Base-by-base conservation (phyloP, 768 basidiomycete genomes). In the Mycena crocata region DNA sequence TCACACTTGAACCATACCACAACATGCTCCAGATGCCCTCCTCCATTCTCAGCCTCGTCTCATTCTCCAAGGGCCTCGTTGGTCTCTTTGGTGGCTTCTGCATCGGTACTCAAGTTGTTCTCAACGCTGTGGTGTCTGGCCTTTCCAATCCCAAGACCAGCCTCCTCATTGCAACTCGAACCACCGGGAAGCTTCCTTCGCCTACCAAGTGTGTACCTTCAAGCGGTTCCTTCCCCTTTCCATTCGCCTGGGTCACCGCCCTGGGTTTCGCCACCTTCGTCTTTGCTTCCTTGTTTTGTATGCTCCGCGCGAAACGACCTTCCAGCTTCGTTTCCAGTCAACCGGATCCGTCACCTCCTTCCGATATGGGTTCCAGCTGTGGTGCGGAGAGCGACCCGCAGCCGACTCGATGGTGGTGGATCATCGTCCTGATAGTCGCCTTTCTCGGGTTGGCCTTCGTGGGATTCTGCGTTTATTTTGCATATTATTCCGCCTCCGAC, bases 11-110 rank as follows among this genome's bases (percentile, higher is more conserved):
- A 37, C 48, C n/a, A 37, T 39, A 60, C 58, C 58, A 50, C 58
- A 50, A 60, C 58, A 60, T 60, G 58, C 58, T 60, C 28, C 48
- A 60, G 14, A 39, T 50, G 34, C 58, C 48, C 58, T 60, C 57
- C 6, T 49, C 58, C 58, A 9, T 40, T 30, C 28, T 50, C 48
- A 31, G 26, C 46, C 26, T 45, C 31, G 21, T 40, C 35, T 49
- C 46, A 23, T 40, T 31, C 57, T 37, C 48, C 58, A 50, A 49
- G 48, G 58, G 46, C 37, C 35, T 60, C 28, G 45, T 40, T 31
- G 48, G 45, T 28, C 45, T 60, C 26, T 50, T 50, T 28, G 37
- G 48, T 60, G 57, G 57, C 17, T 26, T 57, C 44, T 57, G 32
- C 57, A 26, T 57, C 44, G 44, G 57, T 26, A 45, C 44, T 57